Evolutionary conservation across 164 flowering plant genomes (phyloP).

Genomic region (Vitis cinerea): DNA sequence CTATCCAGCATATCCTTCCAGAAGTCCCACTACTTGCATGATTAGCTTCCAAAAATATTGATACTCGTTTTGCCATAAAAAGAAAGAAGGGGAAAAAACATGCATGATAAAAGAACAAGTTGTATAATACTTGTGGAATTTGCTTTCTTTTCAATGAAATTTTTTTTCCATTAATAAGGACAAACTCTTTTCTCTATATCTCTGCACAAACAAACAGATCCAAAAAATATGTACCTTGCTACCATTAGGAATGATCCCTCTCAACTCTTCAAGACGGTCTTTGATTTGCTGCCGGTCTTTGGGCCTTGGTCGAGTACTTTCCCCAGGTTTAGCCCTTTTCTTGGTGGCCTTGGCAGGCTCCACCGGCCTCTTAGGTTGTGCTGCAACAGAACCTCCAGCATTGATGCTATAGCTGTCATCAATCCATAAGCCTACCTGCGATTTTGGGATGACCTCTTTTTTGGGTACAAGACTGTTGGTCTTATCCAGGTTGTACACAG

Average conservation of each 20-base stretch:
- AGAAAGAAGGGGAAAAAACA: too few relatives aligned
- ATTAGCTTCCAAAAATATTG: neutral
- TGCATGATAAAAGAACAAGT: too few relatives aligned
- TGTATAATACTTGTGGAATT: too few relatives aligned
- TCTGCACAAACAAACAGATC: neutral
- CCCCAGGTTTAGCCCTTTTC: constrained; percentile 86
- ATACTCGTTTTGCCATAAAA: too few relatives aligned
- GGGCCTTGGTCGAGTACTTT: constrained; percentile 78
- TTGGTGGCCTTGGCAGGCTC: constrained; percentile 46
- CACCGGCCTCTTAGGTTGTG: constrained; percentile 38
- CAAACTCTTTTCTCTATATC: neutral
- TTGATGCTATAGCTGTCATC: constrained; percentile 57
- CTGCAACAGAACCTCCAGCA: constrained; percentile 23
- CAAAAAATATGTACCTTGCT: constrained; percentile 53
- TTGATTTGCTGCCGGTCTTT: constrained; percentile 87
- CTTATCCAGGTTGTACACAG: constrained; percentile 22
- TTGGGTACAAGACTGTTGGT: constrained; percentile 18
- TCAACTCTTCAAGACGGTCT: constrained; percentile 76
- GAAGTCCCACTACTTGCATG: neutral
- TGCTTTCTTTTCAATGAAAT: too few relatives aligned
- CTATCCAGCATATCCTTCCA: neutral
- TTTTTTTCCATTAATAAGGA: neutral
- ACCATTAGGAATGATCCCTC: constrained; percentile 75
- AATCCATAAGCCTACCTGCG: constrained; percentile 54
- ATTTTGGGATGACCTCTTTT: constrained; percentile 38